Base-by-base conservation (phyloP, 2,329 filamentous ascomycete genomes). In the Alternaria angustiovoidea region DNA sequence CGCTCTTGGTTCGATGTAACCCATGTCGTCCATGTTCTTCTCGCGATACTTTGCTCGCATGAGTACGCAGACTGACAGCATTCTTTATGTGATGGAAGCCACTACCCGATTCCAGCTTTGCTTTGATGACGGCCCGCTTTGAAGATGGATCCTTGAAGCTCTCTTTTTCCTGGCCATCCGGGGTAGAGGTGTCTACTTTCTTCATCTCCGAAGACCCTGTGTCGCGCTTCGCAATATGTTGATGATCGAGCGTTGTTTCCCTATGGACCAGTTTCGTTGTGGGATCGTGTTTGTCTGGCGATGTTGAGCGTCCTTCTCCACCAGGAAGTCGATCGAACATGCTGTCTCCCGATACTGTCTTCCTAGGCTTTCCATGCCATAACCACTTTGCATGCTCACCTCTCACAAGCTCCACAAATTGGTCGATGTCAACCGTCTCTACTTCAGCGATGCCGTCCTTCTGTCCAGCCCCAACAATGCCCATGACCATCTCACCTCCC, bases 321-420 rank as follows among this genome's bases (percentile, higher is more conserved):
- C 68, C 72, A 18, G 74, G 74, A 9, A 79, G 66, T 24, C 77
- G 72, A 66, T 69, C 77, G 59, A 80, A 78, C 75, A 80, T 78
- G 47, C 32, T 52, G 53, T 79, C 77, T 7, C 65, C 66, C n/a
- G 70, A 65, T 22, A 53, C 59, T 14, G 73, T 85, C 73, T 94
- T 93, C 62, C 90, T 88, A 38, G 92, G 87, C 76, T 97, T 98
- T 16, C 94, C 95, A 62, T 92, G 86, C 95, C 95, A 99, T 2
- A 99, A 84, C 93, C 94, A 98, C 77, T 96, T 97, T 16, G 92
- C 85, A 57, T 91, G 87, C 75, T 95, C 92, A 34, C 95, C 94
- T 62, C 89, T 90, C 0, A 91, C 87, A 26, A 96, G 83, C 60
- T 88, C 88, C 49, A 92, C 86, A 67, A 98, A 96, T 46, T 85